Evolutionary conservation across 2,329 filamentous ascomycete species (phyloP), one percentile per base, ranked within the genome.

Genomic region (Lecanicillium sp.): DNA sequence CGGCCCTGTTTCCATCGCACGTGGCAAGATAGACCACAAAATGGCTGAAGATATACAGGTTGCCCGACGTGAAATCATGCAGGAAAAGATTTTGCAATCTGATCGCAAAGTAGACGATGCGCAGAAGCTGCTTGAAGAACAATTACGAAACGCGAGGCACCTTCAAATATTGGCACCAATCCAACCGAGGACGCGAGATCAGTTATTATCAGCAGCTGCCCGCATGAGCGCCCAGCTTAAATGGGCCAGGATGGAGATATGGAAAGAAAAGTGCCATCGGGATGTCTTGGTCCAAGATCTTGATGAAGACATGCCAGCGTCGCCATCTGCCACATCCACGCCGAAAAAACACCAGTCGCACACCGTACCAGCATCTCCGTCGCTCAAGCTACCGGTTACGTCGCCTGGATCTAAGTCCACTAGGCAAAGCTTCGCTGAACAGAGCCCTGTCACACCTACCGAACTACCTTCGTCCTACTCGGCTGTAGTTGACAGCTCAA

Each of bases 211-310:
- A 46, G 84, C 87, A 14, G 90, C 92, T 15, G 87, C 82, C 5
- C 79, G 84, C 7, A 81, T 94, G 62, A 81, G 89, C 40, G 87
- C 87, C 4, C 88, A 90, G 56, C 65, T 98, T 44, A 94, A 92
- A 57, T 96, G 90, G 90, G 81, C 83, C n/a, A 76, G 90, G 44
- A 83, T 94, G 57, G 87, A 95, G 48, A 92, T 96, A 15, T 96
- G 89, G 87, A 84, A 81, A 39, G 76, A 90, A 51, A 90, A 79
- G 54, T 96, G 89, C 48, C 89, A 98, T 59, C 81, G 83, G 30
- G 90, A 96, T 51, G 89, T 97, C 44, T 66, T 98, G 15, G 69
- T 79, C 5, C 74, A 88, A 60, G 92, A 98, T 55, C 66, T 97
- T 8, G 84, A 90, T 39, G 87, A 95, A 49, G 89, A 95, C 32